A percentile compares a stretch with the other conserved stretches of the same genome.
These are phyloP conservation scores for Chondrus crispus DNA, from an alignment of 23 red algal species.

Conservation along the genomic window DNA sequence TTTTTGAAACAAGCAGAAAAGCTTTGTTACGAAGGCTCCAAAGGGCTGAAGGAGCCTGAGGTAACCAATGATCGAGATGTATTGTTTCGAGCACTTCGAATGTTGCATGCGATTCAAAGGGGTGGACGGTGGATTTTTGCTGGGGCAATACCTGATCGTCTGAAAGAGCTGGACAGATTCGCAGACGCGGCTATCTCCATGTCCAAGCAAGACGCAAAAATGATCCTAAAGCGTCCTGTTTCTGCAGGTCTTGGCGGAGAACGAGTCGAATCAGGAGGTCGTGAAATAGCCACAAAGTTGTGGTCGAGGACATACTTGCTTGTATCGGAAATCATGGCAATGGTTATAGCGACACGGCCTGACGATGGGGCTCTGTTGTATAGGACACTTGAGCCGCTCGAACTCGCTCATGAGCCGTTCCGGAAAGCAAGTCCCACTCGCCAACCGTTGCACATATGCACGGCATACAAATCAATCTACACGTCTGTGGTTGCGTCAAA, in stretches of 20 bases:
- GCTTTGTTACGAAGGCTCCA: background rate
- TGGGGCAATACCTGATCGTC: conserved; percentile 61
- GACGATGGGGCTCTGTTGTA: conserved; percentile 82
- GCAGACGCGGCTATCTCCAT: background rate
- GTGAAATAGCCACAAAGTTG: conserved; percentile 52
- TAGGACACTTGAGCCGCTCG: conserved; percentile 73
- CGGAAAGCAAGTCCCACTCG: conserved; percentile 42
- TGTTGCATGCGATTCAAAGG: conserved; percentile 82
- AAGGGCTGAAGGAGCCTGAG: conserved; percentile 17
- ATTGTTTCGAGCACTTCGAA: conserved; percentile 69
- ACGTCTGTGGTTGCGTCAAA: conserved; percentile 58
- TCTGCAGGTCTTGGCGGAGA: conserved; percentile 55
- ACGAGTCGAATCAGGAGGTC: background rate
- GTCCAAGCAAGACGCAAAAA: conserved; percentile 36
- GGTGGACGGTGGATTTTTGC: conserved; percentile 86
- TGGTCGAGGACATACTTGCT: conserved; percentile 66
- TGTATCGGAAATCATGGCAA: conserved; percentile 54
- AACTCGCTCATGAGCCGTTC: conserved; percentile 92
- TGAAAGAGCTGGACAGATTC: conserved; percentile 42
- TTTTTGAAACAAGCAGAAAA: conserved; percentile 33
- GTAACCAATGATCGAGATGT: conserved; percentile 31
- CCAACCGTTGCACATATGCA: conserved; percentile 40
- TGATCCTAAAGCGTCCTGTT: conserved; percentile 46
- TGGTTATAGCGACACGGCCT: conserved; percentile 33
- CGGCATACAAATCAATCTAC: conserved; percentile 61